Base-by-base conservation (phyloP, 805 yeast genomes). In the Starmera quercuum region DNA sequence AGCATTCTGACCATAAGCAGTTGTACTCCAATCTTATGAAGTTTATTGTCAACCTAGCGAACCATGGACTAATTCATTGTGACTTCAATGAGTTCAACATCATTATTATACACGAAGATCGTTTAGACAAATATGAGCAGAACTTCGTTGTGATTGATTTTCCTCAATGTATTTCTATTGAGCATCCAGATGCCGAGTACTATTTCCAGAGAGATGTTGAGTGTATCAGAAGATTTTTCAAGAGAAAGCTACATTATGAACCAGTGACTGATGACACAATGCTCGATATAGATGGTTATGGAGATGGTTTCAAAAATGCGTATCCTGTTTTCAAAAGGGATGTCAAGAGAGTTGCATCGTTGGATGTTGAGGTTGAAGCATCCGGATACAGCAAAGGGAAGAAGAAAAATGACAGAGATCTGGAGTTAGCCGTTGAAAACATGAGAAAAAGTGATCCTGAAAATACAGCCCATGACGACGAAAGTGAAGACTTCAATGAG, bases 11-110 rank as follows among this genome's bases (percentile, higher is more conserved):
- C 42, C 74, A 82, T 47, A 74, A 77, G 40, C 70, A 75, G 41
- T 67, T 92, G 31, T 92, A 92, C 54, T 77, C 86, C 20, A 81
- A 85, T 35, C 65, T 92, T 51, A 90, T 92, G 97, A 64, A 68
- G 37, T 88, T 92, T 51, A 79, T 83, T 15, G 94, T 88, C 11
- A 71, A 76, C 40, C 63, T 92, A 34, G 98, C 83, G 6, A 79
- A 83, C 49, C 74, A 80, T 46, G 99, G 99, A 2, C 67, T 92
- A 36, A 87, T 92, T 34, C 99, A 92, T 59, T 90, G 98, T 68
- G 99, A 92, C 64, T 92, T 79, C 64, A 92, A 92, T 58, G 99
- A 92, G 61, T 92, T 92, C 59, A 92, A 92, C 57, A 86, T 92
- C 46, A 85, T 92, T 73, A 78, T 86, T 20, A 67, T 83, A 26